These are phyloP conservation scores for Ustilago crameri DNA, from an alignment of 1,284 basidiomycete genomes.

Conservation along the genomic window DNA sequence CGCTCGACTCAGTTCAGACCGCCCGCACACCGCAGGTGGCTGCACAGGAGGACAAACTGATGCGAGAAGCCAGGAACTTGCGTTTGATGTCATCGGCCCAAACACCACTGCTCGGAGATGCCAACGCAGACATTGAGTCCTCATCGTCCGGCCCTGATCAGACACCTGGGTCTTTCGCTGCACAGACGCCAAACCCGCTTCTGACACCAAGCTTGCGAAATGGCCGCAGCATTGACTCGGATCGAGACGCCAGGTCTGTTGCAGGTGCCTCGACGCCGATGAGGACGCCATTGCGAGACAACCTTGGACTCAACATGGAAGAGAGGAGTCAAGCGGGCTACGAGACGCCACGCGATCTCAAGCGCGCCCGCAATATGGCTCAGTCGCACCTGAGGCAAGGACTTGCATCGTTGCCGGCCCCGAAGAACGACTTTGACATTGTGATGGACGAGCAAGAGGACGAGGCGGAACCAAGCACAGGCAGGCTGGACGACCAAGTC, in stretches of 20 bases:
- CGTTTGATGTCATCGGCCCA: slow-evolving; percentile 90
- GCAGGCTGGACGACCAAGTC: slow-evolving; percentile 14
- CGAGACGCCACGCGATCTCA: slow-evolving; percentile 54
- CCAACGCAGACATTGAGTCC: slow-evolving; percentile 76
- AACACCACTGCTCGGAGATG: slow-evolving; percentile 94
- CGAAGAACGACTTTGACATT: slow-evolving; percentile 97
- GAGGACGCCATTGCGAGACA: slow-evolving; percentile 92
- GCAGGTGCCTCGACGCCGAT: slow-evolving; percentile 73
- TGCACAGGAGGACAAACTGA: slow-evolving; percentile 75
- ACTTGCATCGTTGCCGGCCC: slow-evolving; percentile 85
- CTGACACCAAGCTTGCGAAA: slow-evolving; percentile 73
- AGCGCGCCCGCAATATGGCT: slow-evolving; percentile 36
- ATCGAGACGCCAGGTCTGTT: slow-evolving; percentile 1
- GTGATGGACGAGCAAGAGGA: slow-evolving; percentile 75
- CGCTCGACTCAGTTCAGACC: slow-evolving; percentile 85
- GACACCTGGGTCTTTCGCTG: slow-evolving; percentile 67
- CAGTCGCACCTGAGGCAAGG: slow-evolving; percentile 77
- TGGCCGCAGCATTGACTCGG: slow-evolving; percentile 12
- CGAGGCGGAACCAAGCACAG: slow-evolving; percentile 14
- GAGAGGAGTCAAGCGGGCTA: slow-evolving; percentile 27
- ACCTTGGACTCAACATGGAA: slow-evolving; percentile 81
- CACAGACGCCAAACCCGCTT: slow-evolving; percentile 94
- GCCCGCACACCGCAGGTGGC: slow-evolving; percentile 91
- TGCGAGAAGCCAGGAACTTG: slow-evolving; percentile 93
- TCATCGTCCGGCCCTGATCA: slow-evolving; percentile 4